Evolutionary conservation across 331 rosid species (phyloP).

Genomic region (Cydonia oblonga): DNA sequence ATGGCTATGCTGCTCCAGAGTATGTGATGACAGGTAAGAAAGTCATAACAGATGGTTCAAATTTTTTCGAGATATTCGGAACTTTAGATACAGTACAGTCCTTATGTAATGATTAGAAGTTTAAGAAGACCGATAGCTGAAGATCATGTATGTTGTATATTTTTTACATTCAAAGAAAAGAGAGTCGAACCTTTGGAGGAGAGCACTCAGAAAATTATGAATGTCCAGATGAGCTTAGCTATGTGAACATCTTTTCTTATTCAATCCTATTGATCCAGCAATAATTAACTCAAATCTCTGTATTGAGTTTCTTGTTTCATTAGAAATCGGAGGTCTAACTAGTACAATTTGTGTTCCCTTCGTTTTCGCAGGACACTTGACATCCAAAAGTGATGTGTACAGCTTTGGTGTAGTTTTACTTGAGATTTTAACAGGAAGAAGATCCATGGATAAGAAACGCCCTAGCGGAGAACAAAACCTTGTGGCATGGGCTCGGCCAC

Average conservation of each 20-base stretch:
- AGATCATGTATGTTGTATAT: neutral
- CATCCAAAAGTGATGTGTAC: constrained; percentile 76
- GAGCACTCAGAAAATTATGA: neutral
- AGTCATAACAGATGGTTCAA: constrained; percentile 5
- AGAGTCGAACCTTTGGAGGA: neutral
- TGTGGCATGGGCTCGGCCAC: constrained; percentile 85
- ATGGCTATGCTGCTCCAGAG: constrained; percentile 96
- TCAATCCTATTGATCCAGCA: neutral
- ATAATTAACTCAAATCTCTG: neutral
- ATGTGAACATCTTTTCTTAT: neutral
- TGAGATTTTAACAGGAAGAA: constrained; percentile 79
- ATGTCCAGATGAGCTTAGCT: neutral
- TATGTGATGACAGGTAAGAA: constrained; percentile 87
- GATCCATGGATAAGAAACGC: constrained; percentile 92
- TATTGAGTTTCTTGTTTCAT: neutral
- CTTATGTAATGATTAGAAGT: neutral
- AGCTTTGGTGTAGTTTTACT: constrained; percentile 88
- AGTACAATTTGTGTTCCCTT: constrained; percentile 7
- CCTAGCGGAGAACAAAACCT: constrained; percentile 82
- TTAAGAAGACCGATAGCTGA: neutral
- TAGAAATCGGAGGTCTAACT: constrained; percentile 15
- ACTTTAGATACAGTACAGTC: neutral
- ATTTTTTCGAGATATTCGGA: neutral
- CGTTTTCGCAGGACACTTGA: constrained; percentile 61
- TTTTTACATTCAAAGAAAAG: neutral